phyloP scores from a whole-genome alignment of 1,284 basidiomycete species.

The Peniophora sp. region DNA sequence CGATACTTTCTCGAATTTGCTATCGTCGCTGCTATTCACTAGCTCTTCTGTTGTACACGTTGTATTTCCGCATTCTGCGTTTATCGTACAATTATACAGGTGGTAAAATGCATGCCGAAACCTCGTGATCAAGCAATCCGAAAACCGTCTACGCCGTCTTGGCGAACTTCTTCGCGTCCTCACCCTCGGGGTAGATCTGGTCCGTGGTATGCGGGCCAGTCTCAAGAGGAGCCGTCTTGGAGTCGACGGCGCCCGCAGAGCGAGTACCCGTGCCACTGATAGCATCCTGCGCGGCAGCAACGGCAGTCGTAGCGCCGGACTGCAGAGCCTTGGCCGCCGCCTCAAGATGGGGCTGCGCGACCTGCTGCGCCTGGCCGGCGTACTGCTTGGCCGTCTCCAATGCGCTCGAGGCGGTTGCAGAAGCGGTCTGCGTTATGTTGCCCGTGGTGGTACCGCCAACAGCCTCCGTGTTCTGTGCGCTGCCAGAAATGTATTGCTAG shows the following conservation, averaged over 20 bases:
- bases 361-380: conserved; percentile 14
- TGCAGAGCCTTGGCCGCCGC: conserved; percentile 1
- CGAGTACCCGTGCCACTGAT: conserved; percentile 14
- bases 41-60: background rate
- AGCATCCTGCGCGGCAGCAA: conserved; percentile 13
- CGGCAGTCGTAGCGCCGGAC: conserved; percentile 4
- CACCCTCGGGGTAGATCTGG: conserved; percentile 25
- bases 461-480: conserved; percentile 2
- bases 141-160: conserved; percentile 7
- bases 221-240: conserved; percentile 34
- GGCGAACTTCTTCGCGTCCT: conserved; percentile 14
- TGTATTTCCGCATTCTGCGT: background rate
- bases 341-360: conserved; percentile 21
- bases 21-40: background rate
- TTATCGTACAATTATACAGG: background rate
- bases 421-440: conserved; percentile 1
- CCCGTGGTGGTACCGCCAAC: conserved; percentile 9
- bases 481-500: conserved; percentile 11
- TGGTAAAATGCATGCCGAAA: background rate
- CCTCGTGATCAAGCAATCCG: background rate
- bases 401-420: conserved; percentile 9
- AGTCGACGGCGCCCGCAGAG: conserved; percentile 12
- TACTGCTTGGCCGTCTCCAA: conserved; percentile 7
- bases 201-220: conserved; percentile 29
- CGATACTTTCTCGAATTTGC: no score